A percentile compares a stretch with the other conserved stretches of the same genome.
Conservation (phyloP, 768 basidiomycete species). For the Austroboletus festivus region DNA sequence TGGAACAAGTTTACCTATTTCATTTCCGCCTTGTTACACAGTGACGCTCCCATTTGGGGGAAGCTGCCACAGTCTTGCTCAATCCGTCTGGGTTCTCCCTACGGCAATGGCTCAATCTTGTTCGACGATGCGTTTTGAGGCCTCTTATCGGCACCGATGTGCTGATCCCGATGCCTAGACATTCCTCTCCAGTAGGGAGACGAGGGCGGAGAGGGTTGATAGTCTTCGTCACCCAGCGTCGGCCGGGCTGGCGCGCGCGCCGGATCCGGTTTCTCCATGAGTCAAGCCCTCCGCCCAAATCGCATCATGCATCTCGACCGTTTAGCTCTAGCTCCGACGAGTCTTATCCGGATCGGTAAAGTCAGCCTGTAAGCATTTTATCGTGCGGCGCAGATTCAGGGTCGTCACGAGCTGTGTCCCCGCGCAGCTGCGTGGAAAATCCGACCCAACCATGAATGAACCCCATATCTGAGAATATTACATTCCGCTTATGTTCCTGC, state of each 20-base stretch:
- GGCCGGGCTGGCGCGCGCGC: constrained; percentile 1
- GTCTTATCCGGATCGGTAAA: constrained; percentile 1
- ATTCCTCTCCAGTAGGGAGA: background rate
- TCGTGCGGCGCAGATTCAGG: constrained; percentile 18
- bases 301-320: constrained; percentile 22
- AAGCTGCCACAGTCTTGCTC: constrained; percentile 14
- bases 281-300: constrained; percentile 28
- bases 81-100: constrained; percentile 26
- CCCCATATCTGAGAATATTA: constrained; percentile 14
- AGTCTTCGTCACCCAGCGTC: background rate
- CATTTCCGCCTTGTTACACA: constrained; percentile 30
- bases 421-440: constrained; percentile 21
- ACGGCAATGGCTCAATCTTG: constrained; percentile 14
- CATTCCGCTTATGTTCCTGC: constrained; percentile 8
- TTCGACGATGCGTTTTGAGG: constrained; percentile 1
- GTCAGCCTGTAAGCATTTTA: constrained; percentile 6
- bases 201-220: background rate
- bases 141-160: constrained; percentile 20
- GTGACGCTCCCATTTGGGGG: constrained; percentile 14
- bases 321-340: constrained; percentile 20
- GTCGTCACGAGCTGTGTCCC: constrained; percentile 16
- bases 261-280: constrained; percentile 8
- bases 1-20: constrained; percentile 20
- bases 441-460: constrained; percentile 4
- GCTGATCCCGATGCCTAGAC: constrained; percentile 14